Base-by-base conservation (phyloP, 2,329 filamentous ascomycete genomes). In the Botrytis porri region DNA sequence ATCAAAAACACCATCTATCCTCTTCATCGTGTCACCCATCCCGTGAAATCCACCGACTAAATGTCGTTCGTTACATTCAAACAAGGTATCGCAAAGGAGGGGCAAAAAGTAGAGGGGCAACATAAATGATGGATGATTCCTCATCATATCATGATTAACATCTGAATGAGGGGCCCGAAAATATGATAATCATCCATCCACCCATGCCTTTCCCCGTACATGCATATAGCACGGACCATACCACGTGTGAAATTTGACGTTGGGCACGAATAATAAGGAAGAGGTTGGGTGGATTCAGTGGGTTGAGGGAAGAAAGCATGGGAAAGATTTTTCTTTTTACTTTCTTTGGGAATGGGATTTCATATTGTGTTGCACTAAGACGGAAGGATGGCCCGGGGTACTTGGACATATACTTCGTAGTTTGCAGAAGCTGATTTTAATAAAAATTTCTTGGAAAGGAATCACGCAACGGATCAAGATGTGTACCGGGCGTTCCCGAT, bases 401-500 rank as follows among this genome's bases (percentile, higher is more conserved):
- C 37, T 67, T 29, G 20, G 16, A 25, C 22, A 54, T 35, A 12
- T n/a, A n/a, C n/a, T n/a, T n/a, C n/a, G n/a, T n/a, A n/a, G n/a
- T n/a, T n/a, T n/a, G n/a, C n/a, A n/a, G n/a, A n/a, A n/a, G n/a
- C n/a, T n/a, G n/a, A n/a, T n/a, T n/a, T n/a, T n/a, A n/a, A n/a
- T n/a, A n/a, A n/a, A n/a, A 51, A 10, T 51, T 32, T 32, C 22
- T 65, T 32, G 43, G 32, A 65, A 51, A 37, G 10, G 8, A n/a
- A 37, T 66, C 18, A 54, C 51, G 51, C n/a, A 54, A 54, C 51
- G 6, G 43, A 29, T 25, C 63, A 25, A 12, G 16, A 41, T 57
- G 64, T 57, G 64, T 67, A 39, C 48, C 65, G 65, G 48, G n/a
- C 65, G 18, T 67, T 67, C 18, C 65, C 65, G 48, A 57, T 37